Percentiles rank a stretch among this genome's conserved stretches.
Evolutionary conservation across 768 basidiomycete genomes (phyloP).

Genomic region (Amanita brunnescens): DNA sequence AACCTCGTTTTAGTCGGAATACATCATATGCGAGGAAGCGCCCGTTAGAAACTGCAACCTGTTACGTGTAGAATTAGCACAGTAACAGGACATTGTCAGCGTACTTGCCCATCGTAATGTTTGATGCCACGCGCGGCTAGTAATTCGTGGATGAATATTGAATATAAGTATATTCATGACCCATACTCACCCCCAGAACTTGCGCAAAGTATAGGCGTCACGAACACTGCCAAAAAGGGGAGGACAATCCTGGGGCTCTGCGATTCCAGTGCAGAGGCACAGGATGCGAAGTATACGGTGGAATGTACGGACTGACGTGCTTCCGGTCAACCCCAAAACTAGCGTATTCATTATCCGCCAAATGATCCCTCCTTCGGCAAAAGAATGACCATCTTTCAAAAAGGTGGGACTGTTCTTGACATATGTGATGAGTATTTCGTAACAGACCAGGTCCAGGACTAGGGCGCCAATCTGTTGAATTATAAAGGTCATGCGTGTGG

Average conservation of each 20-base stretch:
- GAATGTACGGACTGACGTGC: slow-evolving; percentile 5
- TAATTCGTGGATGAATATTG: too few species aligned
- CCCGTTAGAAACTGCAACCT: slow-evolving; percentile 3
- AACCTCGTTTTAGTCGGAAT: slow-evolving; percentile 7
- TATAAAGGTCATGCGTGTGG: slow-evolving; percentile 7
- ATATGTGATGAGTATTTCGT: slow-evolving; percentile 14
- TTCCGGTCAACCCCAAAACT: slow-evolving; percentile 10
- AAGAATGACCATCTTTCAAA: slow-evolving; percentile 7
- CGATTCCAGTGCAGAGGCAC: slow-evolving; percentile 11
- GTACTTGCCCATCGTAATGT: too few species aligned
- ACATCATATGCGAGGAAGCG: slow-evolving; percentile 4
- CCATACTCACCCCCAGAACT: slow-evolving; percentile 19
- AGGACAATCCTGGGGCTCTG: slow-evolving; percentile 16
- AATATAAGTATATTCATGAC: too few species aligned
- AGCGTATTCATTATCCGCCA: slow-evolving; percentile 11
- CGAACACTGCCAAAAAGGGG: slow-evolving; percentile 13
- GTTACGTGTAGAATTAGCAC: background rate
- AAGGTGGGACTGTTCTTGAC: slow-evolving; percentile 8
- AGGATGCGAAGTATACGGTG: slow-evolving; percentile 8
- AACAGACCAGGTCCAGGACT: slow-evolving; percentile 11
- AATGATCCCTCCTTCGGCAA: slow-evolving; percentile 5
- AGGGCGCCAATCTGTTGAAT: background rate
- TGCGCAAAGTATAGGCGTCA: slow-evolving; percentile 13
- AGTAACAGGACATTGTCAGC: too few species aligned
- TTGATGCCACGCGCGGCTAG: too few species aligned